Conservation (phyloP, 208 protist species). For the Acanthamoeba lugdunensis region DNA sequence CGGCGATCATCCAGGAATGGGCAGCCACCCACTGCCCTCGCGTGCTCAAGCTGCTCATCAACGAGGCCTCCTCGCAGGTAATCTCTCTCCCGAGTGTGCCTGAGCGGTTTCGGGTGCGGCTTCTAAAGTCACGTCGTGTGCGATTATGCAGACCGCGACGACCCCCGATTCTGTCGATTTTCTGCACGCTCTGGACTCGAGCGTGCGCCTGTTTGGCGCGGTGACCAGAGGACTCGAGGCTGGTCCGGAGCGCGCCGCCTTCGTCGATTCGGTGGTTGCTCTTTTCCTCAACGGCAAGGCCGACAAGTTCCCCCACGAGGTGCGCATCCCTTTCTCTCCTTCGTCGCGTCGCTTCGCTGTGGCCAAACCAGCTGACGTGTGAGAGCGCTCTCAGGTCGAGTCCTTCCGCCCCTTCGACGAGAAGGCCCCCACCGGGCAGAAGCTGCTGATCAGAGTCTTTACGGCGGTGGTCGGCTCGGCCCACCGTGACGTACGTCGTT, state of each 20-base stretch:
- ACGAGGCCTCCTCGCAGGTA: neutral
- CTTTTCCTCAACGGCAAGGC: slow-evolving; percentile 28
- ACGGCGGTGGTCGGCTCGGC: slow-evolving; percentile 11
- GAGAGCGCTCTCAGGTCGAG: neutral
- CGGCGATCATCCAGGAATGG: neutral
- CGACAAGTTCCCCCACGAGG: slow-evolving; percentile 15
- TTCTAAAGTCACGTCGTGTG: too few relatives aligned
- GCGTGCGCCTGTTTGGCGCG: slow-evolving; percentile 2
- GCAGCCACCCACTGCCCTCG: neutral
- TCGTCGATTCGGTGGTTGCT: neutral
- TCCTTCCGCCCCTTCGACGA: slow-evolving; percentile 15
- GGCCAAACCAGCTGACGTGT: neutral
- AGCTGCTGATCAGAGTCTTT: slow-evolving; percentile 44
- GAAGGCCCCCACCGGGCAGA: slow-evolving; percentile 15
- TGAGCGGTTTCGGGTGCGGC: too few relatives aligned
- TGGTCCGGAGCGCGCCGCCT: neutral
- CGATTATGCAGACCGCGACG: neutral
- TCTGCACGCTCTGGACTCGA: slow-evolving; percentile 9
- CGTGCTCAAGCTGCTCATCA: neutral
- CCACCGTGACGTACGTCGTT: slow-evolving; percentile 24
- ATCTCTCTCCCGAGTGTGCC: neutral
- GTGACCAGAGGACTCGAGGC: slow-evolving; percentile 33
- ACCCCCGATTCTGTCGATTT: neutral
- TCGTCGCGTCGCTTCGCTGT: neutral
- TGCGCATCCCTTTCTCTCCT: neutral